A percentile compares a stretch with the other conserved stretches of the same genome.
Evolutionary conservation across 495 filamentous ascomycete species (phyloP).

Genomic region (Penicillium ochrochloron): DNA sequence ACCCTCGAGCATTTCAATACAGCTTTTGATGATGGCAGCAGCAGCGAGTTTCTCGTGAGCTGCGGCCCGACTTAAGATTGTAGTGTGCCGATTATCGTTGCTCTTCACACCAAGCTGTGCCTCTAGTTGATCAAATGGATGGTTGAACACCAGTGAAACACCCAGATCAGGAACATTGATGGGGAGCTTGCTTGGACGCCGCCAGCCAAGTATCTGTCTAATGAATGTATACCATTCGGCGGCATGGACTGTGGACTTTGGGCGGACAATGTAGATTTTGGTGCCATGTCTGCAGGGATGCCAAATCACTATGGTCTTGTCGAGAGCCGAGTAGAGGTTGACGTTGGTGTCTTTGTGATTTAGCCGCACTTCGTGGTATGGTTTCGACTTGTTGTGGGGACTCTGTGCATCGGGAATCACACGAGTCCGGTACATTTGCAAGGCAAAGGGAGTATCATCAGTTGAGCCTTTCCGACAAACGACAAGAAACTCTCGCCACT

Average conservation of each 20-base stretch:
- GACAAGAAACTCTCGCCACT: constrained; percentile 75
- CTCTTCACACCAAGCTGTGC: constrained; percentile 41
- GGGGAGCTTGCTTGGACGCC: constrained; percentile 60
- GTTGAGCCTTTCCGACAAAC: constrained; percentile 64
- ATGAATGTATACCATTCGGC: constrained; percentile 81
- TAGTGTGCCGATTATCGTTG: constrained; percentile 44
- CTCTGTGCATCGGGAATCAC: constrained; percentile 68
- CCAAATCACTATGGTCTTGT: constrained; percentile 77
- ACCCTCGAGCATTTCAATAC: constrained; percentile 62
- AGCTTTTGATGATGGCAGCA: constrained; percentile 58
- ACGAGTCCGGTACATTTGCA: constrained; percentile 73
- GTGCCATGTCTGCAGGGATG: constrained; percentile 58
- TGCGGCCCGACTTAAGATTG: constrained; percentile 50
- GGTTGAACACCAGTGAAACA: constrained; percentile 63
- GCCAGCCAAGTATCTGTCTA: constrained; percentile 63
- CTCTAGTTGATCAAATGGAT: constrained; percentile 66
- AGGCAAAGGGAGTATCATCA: constrained; percentile 58
- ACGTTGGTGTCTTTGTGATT: constrained; percentile 58
- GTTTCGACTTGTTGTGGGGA: constrained; percentile 46
- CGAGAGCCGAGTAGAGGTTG: constrained; percentile 72
- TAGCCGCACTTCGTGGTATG: constrained; percentile 61
- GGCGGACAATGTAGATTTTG: constrained; percentile 68
- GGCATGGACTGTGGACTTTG: constrained; percentile 65
- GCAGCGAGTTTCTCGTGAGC: constrained; percentile 59
- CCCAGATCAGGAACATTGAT: constrained; percentile 71